Percentiles rank a stretch among this genome's conserved stretches.
Conservation (phyloP, 2,329 filamentous ascomycete genomes). For the Cordyceps pruinosa region DNA sequence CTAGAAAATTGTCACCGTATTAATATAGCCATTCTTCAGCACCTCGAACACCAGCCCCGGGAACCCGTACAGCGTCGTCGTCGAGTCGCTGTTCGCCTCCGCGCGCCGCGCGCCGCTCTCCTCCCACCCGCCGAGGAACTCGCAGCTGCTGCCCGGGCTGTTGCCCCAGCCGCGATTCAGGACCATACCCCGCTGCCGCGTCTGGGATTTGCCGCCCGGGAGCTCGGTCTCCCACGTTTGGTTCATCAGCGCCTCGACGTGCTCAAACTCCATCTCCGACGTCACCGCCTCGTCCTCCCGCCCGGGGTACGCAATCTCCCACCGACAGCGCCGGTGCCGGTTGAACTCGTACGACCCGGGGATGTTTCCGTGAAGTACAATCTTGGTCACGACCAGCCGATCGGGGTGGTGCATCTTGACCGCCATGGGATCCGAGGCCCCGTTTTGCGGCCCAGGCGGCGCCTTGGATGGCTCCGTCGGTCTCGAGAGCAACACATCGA, state of each 20-base stretch:
- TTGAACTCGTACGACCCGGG: slow-evolving; percentile 97
- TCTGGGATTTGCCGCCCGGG: slow-evolving; percentile 41
- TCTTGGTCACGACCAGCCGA: slow-evolving; percentile 76
- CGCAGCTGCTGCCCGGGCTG: slow-evolving; percentile 82
- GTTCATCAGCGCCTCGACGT: slow-evolving; percentile 62
- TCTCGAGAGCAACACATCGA: slow-evolving; percentile 85
- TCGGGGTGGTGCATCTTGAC: slow-evolving; percentile 44
- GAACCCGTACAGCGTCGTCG: slow-evolving; percentile 85
- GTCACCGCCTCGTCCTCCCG: slow-evolving; percentile 42
- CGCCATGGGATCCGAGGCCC: slow-evolving; percentile 19
- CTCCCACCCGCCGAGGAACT: slow-evolving; percentile 80
- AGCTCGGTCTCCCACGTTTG: slow-evolving; percentile 64
- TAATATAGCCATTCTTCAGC: slow-evolving; percentile 83
- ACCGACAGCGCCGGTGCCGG: slow-evolving; percentile 80
- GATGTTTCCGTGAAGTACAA: slow-evolving; percentile 91
- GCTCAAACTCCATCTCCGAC: slow-evolving; percentile 73
- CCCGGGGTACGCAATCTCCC: slow-evolving; percentile 62
- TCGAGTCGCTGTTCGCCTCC: slow-evolving; percentile 51
- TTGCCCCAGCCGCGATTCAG: slow-evolving; percentile 87
- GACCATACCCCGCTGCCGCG: slow-evolving; percentile 68
- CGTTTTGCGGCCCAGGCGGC: slow-evolving; percentile 40
- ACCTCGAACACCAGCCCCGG: slow-evolving; percentile 95
- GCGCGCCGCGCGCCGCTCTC: slow-evolving; percentile 55
- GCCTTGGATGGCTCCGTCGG: slow-evolving; percentile 58
- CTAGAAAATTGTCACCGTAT: slow-evolving; percentile 80